These are phyloP conservation scores for Dillenia suffruticosa DNA, from an alignment of 164 flowering plant genomes.

Conservation along the genomic window DNA sequence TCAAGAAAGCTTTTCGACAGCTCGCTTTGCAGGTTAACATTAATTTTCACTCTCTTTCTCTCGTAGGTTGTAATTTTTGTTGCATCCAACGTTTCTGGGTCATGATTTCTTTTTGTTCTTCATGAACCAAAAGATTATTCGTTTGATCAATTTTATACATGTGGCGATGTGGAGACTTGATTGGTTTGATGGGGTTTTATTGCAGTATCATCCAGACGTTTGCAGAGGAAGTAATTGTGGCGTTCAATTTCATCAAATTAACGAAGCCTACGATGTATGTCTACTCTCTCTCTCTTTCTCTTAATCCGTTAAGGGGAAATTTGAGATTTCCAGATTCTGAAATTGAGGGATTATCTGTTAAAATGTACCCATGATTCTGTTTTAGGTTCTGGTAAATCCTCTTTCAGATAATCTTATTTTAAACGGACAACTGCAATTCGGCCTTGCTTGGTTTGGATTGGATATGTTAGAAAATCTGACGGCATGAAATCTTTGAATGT, in stretches of 20 bases:
- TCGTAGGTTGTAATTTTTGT: neutral
- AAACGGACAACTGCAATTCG: too few relatives aligned
- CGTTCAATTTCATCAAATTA: conserved; percentile 66
- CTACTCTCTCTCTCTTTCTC: neutral
- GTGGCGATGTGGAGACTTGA: neutral
- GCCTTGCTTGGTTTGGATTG: too few relatives aligned
- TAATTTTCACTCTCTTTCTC: neutral
- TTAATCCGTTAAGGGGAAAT: too few relatives aligned
- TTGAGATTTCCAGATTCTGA: too few relatives aligned
- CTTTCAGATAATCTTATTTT: too few relatives aligned
- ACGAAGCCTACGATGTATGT: conserved; percentile 92
- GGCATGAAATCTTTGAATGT: too few relatives aligned
- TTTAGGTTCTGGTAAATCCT: too few relatives aligned
- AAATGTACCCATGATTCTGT: too few relatives aligned
- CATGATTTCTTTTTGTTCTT: neutral
- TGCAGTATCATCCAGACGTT: conserved; percentile 98
- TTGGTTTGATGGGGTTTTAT: neutral
- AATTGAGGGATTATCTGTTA: too few relatives aligned
- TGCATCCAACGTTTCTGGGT: neutral
- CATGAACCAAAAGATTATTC: neutral
- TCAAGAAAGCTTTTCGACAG: conserved; percentile 72
- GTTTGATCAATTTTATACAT: neutral
- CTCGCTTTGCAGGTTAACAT: conserved; percentile 71
- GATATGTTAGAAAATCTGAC: too few relatives aligned
- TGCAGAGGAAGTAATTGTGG: conserved; percentile 82